Evolutionary conservation across 192 early-diverging fungal species (phyloP), one percentile per base, ranked within the genome.

Genomic region (Linnemannia hyalina): DNA sequence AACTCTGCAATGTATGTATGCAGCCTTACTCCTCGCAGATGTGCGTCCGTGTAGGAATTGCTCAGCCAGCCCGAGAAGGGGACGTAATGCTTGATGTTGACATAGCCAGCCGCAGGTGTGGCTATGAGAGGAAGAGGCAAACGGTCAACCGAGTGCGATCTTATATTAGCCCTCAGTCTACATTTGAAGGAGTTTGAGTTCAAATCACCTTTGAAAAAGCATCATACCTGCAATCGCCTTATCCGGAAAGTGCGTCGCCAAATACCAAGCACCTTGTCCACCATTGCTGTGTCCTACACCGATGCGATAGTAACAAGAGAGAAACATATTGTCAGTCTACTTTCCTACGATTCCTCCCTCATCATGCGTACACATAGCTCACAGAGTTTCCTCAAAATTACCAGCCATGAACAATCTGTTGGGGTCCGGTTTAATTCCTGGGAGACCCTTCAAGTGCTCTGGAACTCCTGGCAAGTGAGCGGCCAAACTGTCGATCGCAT

Each of bases 221-320:
- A 38, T 4, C 72, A 20, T 75, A 94, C 93, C 92, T 70, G 94
- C 95, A 32, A 96, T 83, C 13, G 92, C 92, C n/a, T 70, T 79
- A 76, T 96, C 95, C 4, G 95, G 95, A 88, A 90, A 94, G 81
- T 96, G 95, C 4, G 91, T 91, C 1, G 83, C 82, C 70, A 94
- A 74, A 89, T 92, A 94, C 95, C 95, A 96, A 29, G 95, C 93
- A 38, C 95, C 95, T 83, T 96, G 95, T 6, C 95, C 95, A 1
- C 95, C 95, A 73, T 96, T 96, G 74, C 93, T 94, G 75, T 96
- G 95, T 13, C 95, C 94, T 89, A 74, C 10, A 38, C n/a, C 6
- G 16, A 49, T 47, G 49, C 40, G 38, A 2, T 18, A 10, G 41
- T 42, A 13, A 79, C 8, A 41, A 16, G 9, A 29, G 32, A 26